Evolutionary conservation across 768 basidiomycete species (phyloP), one percentile per base, ranked within the genome.

Genomic region (Lactarius akahatsu): DNA sequence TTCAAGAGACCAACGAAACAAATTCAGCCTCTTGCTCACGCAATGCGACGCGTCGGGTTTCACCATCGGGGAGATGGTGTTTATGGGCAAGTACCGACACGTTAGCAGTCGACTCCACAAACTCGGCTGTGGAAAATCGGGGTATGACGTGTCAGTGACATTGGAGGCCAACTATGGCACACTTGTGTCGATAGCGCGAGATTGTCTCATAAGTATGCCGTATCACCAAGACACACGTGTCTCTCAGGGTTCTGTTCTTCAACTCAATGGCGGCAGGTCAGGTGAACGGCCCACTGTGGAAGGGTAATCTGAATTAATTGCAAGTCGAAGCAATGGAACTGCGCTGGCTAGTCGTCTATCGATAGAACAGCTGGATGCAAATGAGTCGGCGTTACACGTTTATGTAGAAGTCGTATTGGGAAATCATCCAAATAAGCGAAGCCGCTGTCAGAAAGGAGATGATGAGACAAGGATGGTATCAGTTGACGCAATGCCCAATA

Each of bases 361-460:
- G 8, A 32, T 32, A 32, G 32, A 41, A 20, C 15, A 2, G 23
- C 20, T 4, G 50, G 9, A 54, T 47, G 40, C 30, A 30, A 38
- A 38, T 15, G 40, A 23, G 28, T 63, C 57, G 50, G 40, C 43
- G 41, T 67, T 36, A 67, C 18, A 28, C 41, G 69, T 77, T 78
- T 72, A 95, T 84, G 77, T 96, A 96, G 76, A 85, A 91, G 58
- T 87, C 84, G 73, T 94, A 93, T 72, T 94, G 90, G 26, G 78
- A 78, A 70, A 91, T 78, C 94, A 96, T 96, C 94, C 94, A 96
- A 62, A 89, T 76, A 65, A 95, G 79, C 1, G 89, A 88, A 2
- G 77, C 77, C 3, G 85, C 91, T 93, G 70, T 61, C 69, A 55
- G 56, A 38, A 36, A 34, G 32, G 11, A 32, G 57, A n/a, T n/a